These are phyloP conservation scores for Candida vaughaniae DNA, from an alignment of 805 yeast species.

Conservation along the genomic window DNA sequence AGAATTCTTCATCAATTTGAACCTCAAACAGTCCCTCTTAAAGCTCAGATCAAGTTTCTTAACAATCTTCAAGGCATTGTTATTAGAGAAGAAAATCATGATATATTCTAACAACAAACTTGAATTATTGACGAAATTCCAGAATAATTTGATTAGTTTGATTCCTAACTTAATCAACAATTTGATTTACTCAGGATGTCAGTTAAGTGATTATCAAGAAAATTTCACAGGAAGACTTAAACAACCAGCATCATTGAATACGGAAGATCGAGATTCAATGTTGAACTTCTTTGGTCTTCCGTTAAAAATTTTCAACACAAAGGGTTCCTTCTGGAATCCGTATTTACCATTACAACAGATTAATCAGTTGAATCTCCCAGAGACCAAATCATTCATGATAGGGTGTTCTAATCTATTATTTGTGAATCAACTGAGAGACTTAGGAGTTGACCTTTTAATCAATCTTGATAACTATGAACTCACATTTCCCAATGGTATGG, in stretches of 20 bases:
- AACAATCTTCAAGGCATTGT: slow-evolving; percentile 69
- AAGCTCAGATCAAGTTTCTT: slow-evolving; percentile 60
- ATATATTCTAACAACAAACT: slow-evolving; percentile 76
- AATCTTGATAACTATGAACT: slow-evolving; percentile 61
- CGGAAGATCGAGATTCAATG: slow-evolving; percentile 77
- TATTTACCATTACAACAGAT: slow-evolving; percentile 93
- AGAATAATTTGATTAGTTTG: slow-evolving; percentile 78
- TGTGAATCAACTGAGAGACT: slow-evolving; percentile 56
- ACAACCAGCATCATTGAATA: slow-evolving; percentile 65
- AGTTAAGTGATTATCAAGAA: slow-evolving; percentile 53
- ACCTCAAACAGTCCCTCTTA: slow-evolving; percentile 61
- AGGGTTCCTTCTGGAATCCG: slow-evolving; percentile 87
- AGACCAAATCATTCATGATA: slow-evolving; percentile 63
- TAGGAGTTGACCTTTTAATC: slow-evolving; percentile 68
- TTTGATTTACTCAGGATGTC: slow-evolving; percentile 78
- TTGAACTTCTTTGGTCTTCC: slow-evolving; percentile 85
- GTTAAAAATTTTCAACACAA: slow-evolving; percentile 72
- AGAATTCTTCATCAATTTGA: slow-evolving; percentile 61
- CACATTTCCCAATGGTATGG: slow-evolving; percentile 38
- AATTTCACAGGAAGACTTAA: slow-evolving; percentile 46
- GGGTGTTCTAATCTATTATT: slow-evolving; percentile 89
- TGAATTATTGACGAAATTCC: slow-evolving; percentile 76
- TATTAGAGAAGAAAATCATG: slow-evolving; percentile 71
- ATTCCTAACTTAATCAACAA: slow-evolving; percentile 77
- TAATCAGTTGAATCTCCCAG: slow-evolving; percentile 59